These are phyloP conservation scores for Neurospora sp. DNA, from an alignment of 495 filamentous ascomycete genomes.

Conservation along the genomic window DNA sequence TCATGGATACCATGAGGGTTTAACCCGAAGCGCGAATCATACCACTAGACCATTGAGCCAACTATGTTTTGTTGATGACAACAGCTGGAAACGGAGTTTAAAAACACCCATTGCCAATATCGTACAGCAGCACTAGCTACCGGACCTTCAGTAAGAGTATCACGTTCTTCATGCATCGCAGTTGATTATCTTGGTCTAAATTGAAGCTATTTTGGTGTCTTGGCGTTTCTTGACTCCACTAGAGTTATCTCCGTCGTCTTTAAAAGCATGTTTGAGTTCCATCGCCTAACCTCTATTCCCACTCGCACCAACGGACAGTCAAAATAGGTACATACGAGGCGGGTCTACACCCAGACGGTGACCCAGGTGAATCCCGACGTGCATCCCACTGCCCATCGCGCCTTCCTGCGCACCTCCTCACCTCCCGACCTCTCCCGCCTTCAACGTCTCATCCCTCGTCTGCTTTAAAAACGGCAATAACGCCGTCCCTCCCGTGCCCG, in stretches of 20 bases:
- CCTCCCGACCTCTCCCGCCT: slow-evolving; percentile 5
- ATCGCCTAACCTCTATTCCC: neutral
- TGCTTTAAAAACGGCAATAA: slow-evolving; percentile 91
- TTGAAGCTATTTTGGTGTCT: neutral
- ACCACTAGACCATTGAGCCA: neutral
- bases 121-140: neutral
- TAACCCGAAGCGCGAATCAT: neutral
- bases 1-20: neutral
- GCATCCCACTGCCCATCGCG: neutral
- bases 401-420: neutral
- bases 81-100: neutral
- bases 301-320: too few species aligned
- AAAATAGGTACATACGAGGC: too few species aligned
- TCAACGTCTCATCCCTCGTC: slow-evolving; percentile 73
- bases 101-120: neutral
- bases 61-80: neutral
- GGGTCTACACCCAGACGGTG: too few species aligned
- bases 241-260: neutral
- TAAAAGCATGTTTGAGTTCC: neutral
- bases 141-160: neutral
- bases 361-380: too few species aligned
- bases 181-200: neutral
- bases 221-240: neutral
- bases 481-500: slow-evolving; percentile 82
- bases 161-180: neutral